Base-by-base conservation (phyloP, 1,139 yeast species). In the Hanseniaspora uvarum region DNA sequence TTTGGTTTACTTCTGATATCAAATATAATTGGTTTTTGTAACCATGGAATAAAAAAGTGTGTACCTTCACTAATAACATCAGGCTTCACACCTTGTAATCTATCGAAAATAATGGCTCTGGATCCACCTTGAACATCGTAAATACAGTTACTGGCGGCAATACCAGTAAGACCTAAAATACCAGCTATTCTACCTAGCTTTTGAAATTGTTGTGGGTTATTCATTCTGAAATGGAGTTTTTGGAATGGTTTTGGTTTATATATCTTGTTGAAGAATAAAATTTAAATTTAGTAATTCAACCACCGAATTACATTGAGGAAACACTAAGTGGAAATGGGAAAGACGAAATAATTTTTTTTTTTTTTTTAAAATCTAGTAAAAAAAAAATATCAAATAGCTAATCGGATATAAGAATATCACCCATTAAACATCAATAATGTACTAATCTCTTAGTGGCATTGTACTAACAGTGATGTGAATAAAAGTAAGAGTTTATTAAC, bases 41-140 rank as follows among this genome's bases (percentile, higher is more conserved):
- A 75, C 98, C 99, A 92, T 48, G 99, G 99, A 54, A 92, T 70
- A 59, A 89, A 74, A 68, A 92, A 92, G 69, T 92, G 97, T 36
- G 97, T 86, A 56, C 99, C 99, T 72, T 92, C 99, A 31, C 96
- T 96, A 59, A 88, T 75, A 28, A 92, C 96, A 14, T 73, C 73
- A 62, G 80, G 82, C 69, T 86, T 84, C 55, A 92, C 95, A 73
- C 99, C 99, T 54, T 77, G 72, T 58, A 92, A 71, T 63, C 99
- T 78, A 72, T 92, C 98, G 65, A 94, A 92, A 59, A 92, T 86
- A 55, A 92, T 95, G 23, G 97, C 98, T 65, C 98, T 77, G 59
- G 86, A 79, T 55, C 98, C 98, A 56, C 98, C 98, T 64, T 84
- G 83, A 44, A 92, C 98, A 66, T 92, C 98, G 68, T 88, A 92